Evolutionary conservation across 352 stramenopile species (phyloP).

Genomic region (Globisporangium canariense): DNA sequence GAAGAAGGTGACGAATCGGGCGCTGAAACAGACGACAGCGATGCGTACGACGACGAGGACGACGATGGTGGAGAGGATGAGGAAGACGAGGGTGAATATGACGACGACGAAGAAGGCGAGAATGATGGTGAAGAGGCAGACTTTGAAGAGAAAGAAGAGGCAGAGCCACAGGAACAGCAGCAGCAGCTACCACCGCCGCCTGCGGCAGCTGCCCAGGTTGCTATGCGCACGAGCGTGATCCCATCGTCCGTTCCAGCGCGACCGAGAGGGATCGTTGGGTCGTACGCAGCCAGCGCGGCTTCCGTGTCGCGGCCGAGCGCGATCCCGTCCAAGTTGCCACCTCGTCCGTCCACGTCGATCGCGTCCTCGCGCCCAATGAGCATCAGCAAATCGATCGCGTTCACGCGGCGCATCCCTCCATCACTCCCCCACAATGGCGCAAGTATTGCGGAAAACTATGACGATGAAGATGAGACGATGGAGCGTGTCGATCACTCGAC

Average conservation of each 20-base stretch:
- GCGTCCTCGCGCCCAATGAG: slow-evolving; percentile 58
- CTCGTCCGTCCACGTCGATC: slow-evolving; percentile 53
- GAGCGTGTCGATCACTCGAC: slow-evolving; percentile 69
- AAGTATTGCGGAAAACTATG: slow-evolving; percentile 16
- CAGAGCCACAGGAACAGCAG: slow-evolving; percentile 1
- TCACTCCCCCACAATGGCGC: slow-evolving; percentile 7
- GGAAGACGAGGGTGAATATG: slow-evolving; percentile 20
- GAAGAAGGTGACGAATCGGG: slow-evolving; percentile 13
- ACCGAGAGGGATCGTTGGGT: slow-evolving; percentile 12
- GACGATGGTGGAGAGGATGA: slow-evolving; percentile 27
- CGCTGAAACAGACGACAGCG: slow-evolving; percentile 17
- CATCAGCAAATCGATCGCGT: slow-evolving; percentile 79
- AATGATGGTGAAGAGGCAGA: slow-evolving; percentile 6
- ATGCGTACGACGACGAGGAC: slow-evolving; percentile 14
- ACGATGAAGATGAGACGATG: slow-evolving; percentile 44
- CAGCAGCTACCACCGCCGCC: slow-evolving; percentile 6
- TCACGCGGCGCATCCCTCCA: slow-evolving; percentile 38
- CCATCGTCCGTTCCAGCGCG: slow-evolving; percentile 11
- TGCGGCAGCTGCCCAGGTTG: slow-evolving; percentile 13
- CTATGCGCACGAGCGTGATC: slow-evolving; percentile 14
- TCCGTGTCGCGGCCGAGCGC: slow-evolving; percentile 9
- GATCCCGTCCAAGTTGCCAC: slow-evolving; percentile 30
- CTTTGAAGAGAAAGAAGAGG: slow-evolving; percentile 4
- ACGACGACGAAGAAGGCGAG: slow-evolving; percentile 23
- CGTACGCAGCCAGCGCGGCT: neutral